Evolutionary conservation across 2,329 filamentous ascomycete genomes (phyloP).

Genomic region (Sporothrix brunneoviolacea): DNA sequence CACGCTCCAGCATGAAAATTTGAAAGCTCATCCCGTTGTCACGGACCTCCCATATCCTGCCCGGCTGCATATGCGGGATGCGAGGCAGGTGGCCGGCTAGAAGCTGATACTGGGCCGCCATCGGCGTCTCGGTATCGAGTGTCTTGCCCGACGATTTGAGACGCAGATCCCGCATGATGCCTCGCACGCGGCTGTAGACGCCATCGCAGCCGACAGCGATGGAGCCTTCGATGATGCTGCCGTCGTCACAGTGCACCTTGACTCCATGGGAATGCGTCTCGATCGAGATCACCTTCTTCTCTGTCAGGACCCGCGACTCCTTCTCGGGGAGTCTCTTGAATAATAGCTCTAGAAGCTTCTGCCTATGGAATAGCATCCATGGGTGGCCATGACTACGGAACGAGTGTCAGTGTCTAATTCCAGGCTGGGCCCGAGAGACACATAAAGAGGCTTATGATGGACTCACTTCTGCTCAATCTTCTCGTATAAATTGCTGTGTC

Average conservation of each 20-base stretch:
- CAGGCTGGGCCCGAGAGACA: no score
- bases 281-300: slow-evolving; percentile 18
- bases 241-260: slow-evolving; percentile 19
- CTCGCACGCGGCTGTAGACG: slow-evolving; percentile 21
- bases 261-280: slow-evolving; percentile 17
- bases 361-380: slow-evolving; percentile 21
- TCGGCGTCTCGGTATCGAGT: slow-evolving; percentile 13
- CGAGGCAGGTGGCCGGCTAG: slow-evolving; percentile 14
- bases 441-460: no score
- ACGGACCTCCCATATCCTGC: slow-evolving; percentile 10
- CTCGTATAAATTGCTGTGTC: slow-evolving; percentile 19
- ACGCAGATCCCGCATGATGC: slow-evolving; percentile 16
- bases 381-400: slow-evolving; percentile 21
- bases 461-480: slow-evolving; percentile 12
- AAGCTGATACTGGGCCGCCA: slow-evolving; percentile 16
- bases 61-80: slow-evolving; percentile 2
- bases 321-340: slow-evolving; percentile 18
- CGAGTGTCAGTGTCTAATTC: slow-evolving; percentile 3
- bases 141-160: background rate
- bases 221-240: slow-evolving; percentile 20
- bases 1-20: slow-evolving; percentile 5
- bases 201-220: slow-evolving; percentile 23
- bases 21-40: slow-evolving; percentile 4
- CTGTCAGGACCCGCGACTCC: slow-evolving; percentile 16
- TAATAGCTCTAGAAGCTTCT: slow-evolving; percentile 18